A percentile compares a stretch with the other conserved stretches of the same genome.
Conservation (phyloP, 2,329 filamentous ascomycete species). For the Paraconiothyrium brasiliense region DNA sequence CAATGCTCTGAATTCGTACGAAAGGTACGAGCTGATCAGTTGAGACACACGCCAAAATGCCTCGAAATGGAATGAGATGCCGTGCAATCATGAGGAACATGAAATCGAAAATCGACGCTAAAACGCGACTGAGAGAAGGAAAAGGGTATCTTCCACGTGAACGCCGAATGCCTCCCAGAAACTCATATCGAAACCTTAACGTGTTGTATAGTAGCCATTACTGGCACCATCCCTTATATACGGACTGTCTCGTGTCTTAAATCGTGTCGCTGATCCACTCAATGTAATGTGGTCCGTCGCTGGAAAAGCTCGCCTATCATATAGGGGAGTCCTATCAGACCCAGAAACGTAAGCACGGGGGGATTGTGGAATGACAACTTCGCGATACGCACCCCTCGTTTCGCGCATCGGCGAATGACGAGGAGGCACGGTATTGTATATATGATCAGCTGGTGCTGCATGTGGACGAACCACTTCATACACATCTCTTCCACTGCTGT, state of each 20-base stretch:
- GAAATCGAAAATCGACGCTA: slow-evolving; percentile 14
- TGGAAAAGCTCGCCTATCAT: slow-evolving; percentile 24
- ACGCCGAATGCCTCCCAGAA: slow-evolving; percentile 26
- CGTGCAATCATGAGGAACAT: slow-evolving; percentile 8
- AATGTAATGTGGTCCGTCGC: slow-evolving; percentile 21
- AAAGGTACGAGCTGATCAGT: background rate
- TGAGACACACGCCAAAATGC: background rate
- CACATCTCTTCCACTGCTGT: slow-evolving; percentile 17
- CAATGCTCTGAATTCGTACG: background rate
- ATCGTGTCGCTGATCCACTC: slow-evolving; percentile 21
- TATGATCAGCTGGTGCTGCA: slow-evolving; percentile 21
- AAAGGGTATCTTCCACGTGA: slow-evolving; percentile 38
- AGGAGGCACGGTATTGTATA: slow-evolving; percentile 26
- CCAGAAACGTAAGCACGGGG: slow-evolving; percentile 26
- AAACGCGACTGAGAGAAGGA: slow-evolving; percentile 25
- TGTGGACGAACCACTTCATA: slow-evolving; percentile 18
- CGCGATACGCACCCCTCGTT: slow-evolving; percentile 31
- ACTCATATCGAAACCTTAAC: slow-evolving; percentile 16
- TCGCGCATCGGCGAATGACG: slow-evolving; percentile 26
- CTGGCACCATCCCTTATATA: slow-evolving; percentile 26
- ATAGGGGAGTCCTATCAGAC: slow-evolving; percentile 20
- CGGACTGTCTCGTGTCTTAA: slow-evolving; percentile 21
- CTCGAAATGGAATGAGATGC: background rate
- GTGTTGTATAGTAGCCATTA: slow-evolving; percentile 27
- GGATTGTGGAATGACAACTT: slow-evolving; percentile 18